phyloP scores from a whole-genome alignment of 441 rosid species.

The Pelargonium australe region DNA sequence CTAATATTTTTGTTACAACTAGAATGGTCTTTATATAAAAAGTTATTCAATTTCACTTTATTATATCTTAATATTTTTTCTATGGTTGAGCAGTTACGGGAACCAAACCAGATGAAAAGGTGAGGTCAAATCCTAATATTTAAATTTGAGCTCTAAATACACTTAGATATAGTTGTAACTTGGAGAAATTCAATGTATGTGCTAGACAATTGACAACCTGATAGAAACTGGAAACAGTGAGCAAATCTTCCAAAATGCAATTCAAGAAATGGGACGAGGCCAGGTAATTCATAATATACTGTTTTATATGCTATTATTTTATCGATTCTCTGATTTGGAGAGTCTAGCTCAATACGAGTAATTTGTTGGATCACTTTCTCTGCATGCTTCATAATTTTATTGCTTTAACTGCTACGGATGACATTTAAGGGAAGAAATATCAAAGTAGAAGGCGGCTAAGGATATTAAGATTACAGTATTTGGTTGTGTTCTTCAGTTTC shows the following conservation, averaged over 20 bases:
- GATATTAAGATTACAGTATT: too few relatives aligned
- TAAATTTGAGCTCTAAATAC: constrained; percentile 5
- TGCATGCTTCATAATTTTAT: too few relatives aligned
- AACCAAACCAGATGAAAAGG: constrained; percentile 66
- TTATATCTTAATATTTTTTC: constrained; percentile 20
- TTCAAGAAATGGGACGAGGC: constrained; percentile 88
- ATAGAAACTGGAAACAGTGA: constrained; percentile 93
- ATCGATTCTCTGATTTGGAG: neutral
- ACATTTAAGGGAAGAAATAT: too few relatives aligned
- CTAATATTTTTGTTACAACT: too few relatives aligned
- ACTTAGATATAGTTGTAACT: constrained; percentile 22
- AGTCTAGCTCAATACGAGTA: neutral
- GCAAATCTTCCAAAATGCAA: constrained; percentile 85
- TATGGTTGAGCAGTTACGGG: constrained; percentile 48
- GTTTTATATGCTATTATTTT: neutral
- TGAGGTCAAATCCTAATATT: constrained; percentile 26
- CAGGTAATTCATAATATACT: constrained; percentile 38
- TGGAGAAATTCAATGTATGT: constrained; percentile 11
- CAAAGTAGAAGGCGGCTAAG: too few relatives aligned
- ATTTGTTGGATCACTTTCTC: neutral
- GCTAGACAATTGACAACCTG: constrained; percentile 70
- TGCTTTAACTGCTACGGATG: too few relatives aligned
- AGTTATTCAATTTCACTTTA: neutral
- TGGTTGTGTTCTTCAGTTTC: too few relatives aligned
- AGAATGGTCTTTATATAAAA: too few relatives aligned